Percentiles rank a stretch among this genome's conserved stretches.
Evolutionary conservation across 495 filamentous ascomycete species (phyloP).

Genomic region (Ramalina intermedia): DNA sequence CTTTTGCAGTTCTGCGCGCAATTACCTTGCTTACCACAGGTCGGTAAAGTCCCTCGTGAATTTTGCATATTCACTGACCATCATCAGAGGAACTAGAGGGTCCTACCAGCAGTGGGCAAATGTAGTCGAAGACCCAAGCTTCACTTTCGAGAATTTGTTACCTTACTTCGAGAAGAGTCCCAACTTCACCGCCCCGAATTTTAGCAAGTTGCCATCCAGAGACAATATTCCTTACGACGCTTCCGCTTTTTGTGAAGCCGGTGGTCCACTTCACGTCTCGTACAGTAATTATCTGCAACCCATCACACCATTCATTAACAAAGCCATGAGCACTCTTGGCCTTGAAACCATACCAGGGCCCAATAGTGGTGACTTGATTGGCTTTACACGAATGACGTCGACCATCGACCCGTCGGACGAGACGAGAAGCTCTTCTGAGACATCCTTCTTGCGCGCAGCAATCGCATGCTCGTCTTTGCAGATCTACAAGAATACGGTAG

Average conservation of each 20-base stretch:
- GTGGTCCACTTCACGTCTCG: slow-evolving; percentile 4
- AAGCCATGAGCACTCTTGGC: slow-evolving; percentile 19
- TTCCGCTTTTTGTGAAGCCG: not conserved
- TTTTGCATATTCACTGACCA: not conserved
- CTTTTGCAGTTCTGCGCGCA: slow-evolving; percentile 30
- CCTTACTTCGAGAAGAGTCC: slow-evolving; percentile 40
- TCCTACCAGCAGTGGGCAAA: slow-evolving; percentile 42
- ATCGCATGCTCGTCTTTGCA: slow-evolving; percentile 5
- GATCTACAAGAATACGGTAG: slow-evolving; percentile 26
- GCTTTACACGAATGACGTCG: slow-evolving; percentile 4
- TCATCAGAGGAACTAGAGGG: slow-evolving; percentile 21
- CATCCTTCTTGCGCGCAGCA: slow-evolving; percentile 16
- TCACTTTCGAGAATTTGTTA: slow-evolving; percentile 35
- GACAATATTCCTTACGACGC: slow-evolving; percentile 1
- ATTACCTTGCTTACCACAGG: slow-evolving; percentile 31
- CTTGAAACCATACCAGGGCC: slow-evolving; percentile 18
- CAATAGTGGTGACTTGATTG: slow-evolving; percentile 21
- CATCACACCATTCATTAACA: slow-evolving; percentile 20
- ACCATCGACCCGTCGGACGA: slow-evolving; percentile 14
- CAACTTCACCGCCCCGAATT: slow-evolving; percentile 37
- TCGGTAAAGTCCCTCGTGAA: not conserved
- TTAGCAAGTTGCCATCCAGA: slow-evolving; percentile 4
- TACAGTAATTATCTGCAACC: slow-evolving; percentile 1
- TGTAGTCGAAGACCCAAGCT: slow-evolving; percentile 38
- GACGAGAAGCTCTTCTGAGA: slow-evolving; percentile 13